phyloP scores from a whole-genome alignment of 768 basidiomycete species.

The Lentinula detonsa region DNA sequence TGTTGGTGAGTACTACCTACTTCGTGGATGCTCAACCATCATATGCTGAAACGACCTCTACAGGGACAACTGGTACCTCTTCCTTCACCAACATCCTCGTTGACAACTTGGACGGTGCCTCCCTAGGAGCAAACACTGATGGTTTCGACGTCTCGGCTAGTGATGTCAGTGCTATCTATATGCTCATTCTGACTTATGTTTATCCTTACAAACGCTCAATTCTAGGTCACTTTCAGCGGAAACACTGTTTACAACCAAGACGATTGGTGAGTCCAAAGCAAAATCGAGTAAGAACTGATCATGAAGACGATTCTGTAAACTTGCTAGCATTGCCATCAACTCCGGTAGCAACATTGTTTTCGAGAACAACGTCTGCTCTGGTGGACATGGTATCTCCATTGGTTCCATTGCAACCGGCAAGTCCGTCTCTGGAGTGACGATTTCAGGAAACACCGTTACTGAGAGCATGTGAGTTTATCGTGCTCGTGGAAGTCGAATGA shows the following conservation, averaged over 20 bases:
- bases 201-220: background rate
- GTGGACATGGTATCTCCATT: slow-evolving; percentile 45
- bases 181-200: background rate
- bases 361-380: slow-evolving; percentile 30
- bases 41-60: background rate
- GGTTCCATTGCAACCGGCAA: slow-evolving; percentile 34
- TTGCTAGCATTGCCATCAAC: slow-evolving; percentile 37
- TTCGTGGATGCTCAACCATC: background rate
- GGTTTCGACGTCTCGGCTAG: slow-evolving; percentile 20
- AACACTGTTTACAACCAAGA: background rate
- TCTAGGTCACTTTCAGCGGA: slow-evolving; percentile 1
- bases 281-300: background rate
- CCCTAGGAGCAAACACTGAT: slow-evolving; percentile 21
- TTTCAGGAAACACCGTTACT: slow-evolving; percentile 22
- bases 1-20: slow-evolving; percentile 1
- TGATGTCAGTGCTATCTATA: slow-evolving; percentile 15
- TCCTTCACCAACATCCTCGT: background rate
- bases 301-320: slow-evolving; percentile 4
- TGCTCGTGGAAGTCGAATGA: slow-evolving; percentile 28
- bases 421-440: background rate
- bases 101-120: background rate
- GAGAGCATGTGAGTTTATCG: background rate
- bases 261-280: background rate
- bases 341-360: slow-evolving; percentile 20
- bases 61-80: background rate